Conservation (phyloP, 2,329 filamentous ascomycete species). For the Epichloe sibirici region DNA sequence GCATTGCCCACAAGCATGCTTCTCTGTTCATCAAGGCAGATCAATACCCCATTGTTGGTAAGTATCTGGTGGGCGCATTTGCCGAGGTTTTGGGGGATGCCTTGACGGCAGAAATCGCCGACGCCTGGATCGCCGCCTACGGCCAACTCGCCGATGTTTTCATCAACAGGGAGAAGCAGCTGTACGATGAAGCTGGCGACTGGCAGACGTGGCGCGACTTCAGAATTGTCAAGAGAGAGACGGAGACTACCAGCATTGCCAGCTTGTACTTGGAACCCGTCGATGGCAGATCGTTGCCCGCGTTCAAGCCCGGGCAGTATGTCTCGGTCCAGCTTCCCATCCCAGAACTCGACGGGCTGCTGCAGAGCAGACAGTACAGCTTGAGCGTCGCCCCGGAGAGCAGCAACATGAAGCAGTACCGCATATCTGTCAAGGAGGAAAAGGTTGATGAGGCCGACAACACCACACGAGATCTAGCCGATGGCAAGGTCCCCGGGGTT, state of each 20-base stretch:
- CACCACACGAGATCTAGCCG: conserved; percentile 19
- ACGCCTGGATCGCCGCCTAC: conserved; percentile 64
- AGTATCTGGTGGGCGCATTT: conserved; percentile 56
- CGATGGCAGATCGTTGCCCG: conserved; percentile 44
- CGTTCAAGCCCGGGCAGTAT: conserved; percentile 61
- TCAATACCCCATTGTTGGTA: conserved; percentile 60
- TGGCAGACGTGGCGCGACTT: conserved; percentile 41
- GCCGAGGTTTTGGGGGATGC: conserved; percentile 50
- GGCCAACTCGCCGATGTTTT: conserved; percentile 58
- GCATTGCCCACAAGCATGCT: conserved; percentile 66
- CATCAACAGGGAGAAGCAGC: conserved; percentile 47
- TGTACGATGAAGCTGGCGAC: conserved; percentile 40
- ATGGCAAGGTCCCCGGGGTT: conserved; percentile 29
- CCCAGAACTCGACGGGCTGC: conserved; percentile 43
- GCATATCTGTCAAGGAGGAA: conserved; percentile 64
- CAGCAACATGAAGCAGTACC: conserved; percentile 45
- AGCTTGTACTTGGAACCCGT: conserved; percentile 57
- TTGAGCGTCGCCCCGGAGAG: conserved; percentile 44
- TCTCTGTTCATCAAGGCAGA: conserved; percentile 57
- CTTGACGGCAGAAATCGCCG: conserved; percentile 51
- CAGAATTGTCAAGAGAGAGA: conserved; percentile 45
- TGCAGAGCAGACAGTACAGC: conserved; percentile 65
- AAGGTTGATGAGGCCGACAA: conserved; percentile 12
- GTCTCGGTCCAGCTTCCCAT: conserved; percentile 53
- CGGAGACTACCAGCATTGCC: conserved; percentile 47